A percentile compares a stretch with the other conserved stretches of the same genome.
Conservation (phyloP, 805 yeast species). For the Ogataea naganishii region DNA sequence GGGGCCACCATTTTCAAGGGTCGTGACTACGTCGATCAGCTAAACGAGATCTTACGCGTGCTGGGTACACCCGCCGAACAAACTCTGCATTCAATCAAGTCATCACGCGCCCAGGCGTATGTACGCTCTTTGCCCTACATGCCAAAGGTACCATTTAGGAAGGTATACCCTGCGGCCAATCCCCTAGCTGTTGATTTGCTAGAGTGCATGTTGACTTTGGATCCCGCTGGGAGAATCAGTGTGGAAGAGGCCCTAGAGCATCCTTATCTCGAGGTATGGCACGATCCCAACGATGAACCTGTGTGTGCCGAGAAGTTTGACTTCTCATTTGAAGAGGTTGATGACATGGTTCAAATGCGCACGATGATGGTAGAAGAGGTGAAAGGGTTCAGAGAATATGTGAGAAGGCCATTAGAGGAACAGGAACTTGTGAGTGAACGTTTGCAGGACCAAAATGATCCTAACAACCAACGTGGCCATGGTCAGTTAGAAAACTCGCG, state of each 20-base stretch:
- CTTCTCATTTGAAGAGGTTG: slow-evolving; percentile 77
- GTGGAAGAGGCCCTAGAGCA: slow-evolving; percentile 86
- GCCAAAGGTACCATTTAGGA: slow-evolving; percentile 66
- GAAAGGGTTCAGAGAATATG: slow-evolving; percentile 66
- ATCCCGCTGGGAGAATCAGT: slow-evolving; percentile 75
- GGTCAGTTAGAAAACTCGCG: slow-evolving; percentile 11
- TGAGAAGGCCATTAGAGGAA: slow-evolving; percentile 62
- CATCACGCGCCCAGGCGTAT: slow-evolving; percentile 85
- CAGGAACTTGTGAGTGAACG: slow-evolving; percentile 27
- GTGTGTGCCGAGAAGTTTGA: slow-evolving; percentile 76
- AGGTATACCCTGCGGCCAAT: slow-evolving; percentile 76
- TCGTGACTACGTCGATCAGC: slow-evolving; percentile 90
- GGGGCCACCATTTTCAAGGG: slow-evolving; percentile 92
- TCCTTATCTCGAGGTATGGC: slow-evolving; percentile 86
- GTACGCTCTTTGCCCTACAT: slow-evolving; percentile 79
- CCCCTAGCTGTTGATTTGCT: slow-evolving; percentile 80
- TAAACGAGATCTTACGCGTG: slow-evolving; percentile 76
- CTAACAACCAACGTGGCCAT: slow-evolving; percentile 17
- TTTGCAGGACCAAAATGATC: slow-evolving; percentile 10
- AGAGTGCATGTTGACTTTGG: slow-evolving; percentile 73
- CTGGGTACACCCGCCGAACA: slow-evolving; percentile 88
- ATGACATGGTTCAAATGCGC: slow-evolving; percentile 69
- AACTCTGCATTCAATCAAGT: slow-evolving; percentile 63
- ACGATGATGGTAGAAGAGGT: slow-evolving; percentile 78
- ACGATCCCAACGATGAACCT: slow-evolving; percentile 88